These are phyloP conservation scores for Leccinum ochraceum DNA, from an alignment of 768 basidiomycete genomes.

Conservation along the genomic window DNA sequence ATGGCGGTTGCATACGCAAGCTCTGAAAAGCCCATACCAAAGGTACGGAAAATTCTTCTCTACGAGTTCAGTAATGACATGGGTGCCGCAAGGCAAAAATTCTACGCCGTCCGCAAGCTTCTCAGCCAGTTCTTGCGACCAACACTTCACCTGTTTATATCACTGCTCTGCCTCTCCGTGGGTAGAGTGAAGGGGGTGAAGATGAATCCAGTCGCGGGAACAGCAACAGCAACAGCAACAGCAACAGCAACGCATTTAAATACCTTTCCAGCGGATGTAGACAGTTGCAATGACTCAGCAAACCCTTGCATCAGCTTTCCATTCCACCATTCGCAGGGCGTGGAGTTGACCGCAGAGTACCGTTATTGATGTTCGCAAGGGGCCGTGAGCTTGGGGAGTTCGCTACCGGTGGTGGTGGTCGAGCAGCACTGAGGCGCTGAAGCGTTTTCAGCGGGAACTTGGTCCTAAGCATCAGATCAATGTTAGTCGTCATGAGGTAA, in stretches of 20 bases:
- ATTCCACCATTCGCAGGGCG: constrained; percentile 22
- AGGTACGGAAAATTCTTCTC: constrained; percentile 41
- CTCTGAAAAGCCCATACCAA: constrained; percentile 50
- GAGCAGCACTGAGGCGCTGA: constrained; percentile 71
- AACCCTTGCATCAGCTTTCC: constrained; percentile 12
- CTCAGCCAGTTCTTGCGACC: constrained; percentile 4
- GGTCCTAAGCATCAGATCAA: constrained; percentile 52
- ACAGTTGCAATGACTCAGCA: neutral
- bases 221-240: neutral
- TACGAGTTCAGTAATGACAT: neutral
- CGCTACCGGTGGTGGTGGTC: constrained; percentile 39
- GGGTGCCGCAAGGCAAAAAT: constrained; percentile 36
- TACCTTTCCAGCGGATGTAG: neutral
- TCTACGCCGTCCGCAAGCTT: constrained; percentile 27
- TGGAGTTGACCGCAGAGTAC: constrained; percentile 21
- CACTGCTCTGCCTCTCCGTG: constrained; percentile 47
- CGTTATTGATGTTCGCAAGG: constrained; percentile 36
- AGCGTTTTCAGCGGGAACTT: constrained; percentile 95
- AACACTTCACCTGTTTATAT: constrained; percentile 52
- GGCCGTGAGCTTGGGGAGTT: constrained; percentile 34
- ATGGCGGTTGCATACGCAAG: constrained; percentile 80
- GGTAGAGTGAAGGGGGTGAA: constrained; percentile 7
- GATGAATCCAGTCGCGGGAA: neutral
- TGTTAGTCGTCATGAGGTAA: neutral
- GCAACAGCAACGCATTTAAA: neutral